These are phyloP conservation scores for Rachicladosporium sp. DNA, from an alignment of 2,329 filamentous ascomycete genomes.

Conservation along the genomic window DNA sequence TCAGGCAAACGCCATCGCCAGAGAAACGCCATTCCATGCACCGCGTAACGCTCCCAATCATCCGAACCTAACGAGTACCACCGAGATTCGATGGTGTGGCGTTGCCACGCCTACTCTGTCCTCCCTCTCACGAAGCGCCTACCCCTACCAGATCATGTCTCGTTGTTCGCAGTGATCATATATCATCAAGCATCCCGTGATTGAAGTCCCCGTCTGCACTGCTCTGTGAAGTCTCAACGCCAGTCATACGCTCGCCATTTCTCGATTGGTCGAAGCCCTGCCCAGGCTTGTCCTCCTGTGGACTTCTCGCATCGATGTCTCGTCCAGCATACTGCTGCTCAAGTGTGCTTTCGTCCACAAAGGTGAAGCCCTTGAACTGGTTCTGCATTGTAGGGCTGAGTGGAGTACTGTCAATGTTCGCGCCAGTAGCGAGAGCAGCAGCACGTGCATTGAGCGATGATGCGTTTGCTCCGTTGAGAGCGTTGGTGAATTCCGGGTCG, in stretches of 20 bases:
- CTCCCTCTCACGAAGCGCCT: not conserved
- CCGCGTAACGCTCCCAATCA: too few species aligned
- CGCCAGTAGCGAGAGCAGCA: constrained; percentile 67
- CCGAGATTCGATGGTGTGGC: too few species aligned
- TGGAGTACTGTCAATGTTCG: constrained; percentile 77
- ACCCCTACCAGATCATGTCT: not conserved
- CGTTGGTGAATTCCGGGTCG: constrained; percentile 95
- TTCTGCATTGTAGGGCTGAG: constrained; percentile 92
- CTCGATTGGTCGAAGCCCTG: constrained; percentile 13
- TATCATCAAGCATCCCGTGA: constrained; percentile 29
- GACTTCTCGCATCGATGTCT: constrained; percentile 19
- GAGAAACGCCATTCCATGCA: too few species aligned
- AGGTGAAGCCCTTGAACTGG: constrained; percentile 97
- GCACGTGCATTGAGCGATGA: constrained; percentile 83
- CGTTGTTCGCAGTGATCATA: constrained; percentile 9
- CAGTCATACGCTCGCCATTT: constrained; percentile 39
- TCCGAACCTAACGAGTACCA: too few species aligned
- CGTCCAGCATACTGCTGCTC: constrained; percentile 60
- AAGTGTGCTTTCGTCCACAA: constrained; percentile 93
- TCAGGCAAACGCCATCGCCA: too few species aligned
- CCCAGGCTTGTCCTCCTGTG: constrained; percentile 3
- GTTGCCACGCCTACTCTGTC: too few species aligned
- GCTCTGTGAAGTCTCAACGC: constrained; percentile 29
- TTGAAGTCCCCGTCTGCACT: constrained; percentile 35
- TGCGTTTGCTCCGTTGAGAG: constrained; percentile 71